Evolutionary conservation across 2,329 filamentous ascomycete species (phyloP).

Genomic region (Mycocentrospora acerina): DNA sequence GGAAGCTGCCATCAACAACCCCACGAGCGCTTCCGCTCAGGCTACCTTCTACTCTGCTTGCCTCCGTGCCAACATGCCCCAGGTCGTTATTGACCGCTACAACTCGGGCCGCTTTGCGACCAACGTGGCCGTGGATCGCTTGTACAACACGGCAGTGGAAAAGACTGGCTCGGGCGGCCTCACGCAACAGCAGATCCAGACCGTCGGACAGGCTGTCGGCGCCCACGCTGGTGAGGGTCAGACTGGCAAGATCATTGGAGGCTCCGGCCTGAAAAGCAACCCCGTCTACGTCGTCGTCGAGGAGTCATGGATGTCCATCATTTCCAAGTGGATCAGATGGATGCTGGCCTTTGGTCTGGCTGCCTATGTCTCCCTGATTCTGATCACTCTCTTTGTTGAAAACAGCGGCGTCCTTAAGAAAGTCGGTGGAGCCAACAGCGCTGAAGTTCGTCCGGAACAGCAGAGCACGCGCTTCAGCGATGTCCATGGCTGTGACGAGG

Average conservation of each 20-base stretch:
- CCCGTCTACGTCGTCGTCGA: constrained; percentile 97
- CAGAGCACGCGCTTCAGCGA: constrained; percentile 90
- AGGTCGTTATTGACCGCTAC: constrained; percentile 88
- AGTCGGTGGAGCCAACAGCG: constrained; percentile 68
- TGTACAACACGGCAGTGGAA: constrained; percentile 75
- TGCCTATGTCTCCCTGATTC: constrained; percentile 75
- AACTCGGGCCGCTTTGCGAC: constrained; percentile 81
- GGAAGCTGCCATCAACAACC: constrained; percentile 89
- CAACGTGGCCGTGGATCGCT: constrained; percentile 73
- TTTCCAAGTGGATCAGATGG: constrained; percentile 94
- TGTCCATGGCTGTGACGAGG: constrained; percentile 96
- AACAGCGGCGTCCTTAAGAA: constrained; percentile 77
- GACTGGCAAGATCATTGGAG: constrained; percentile 57
- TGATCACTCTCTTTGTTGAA: constrained; percentile 82
- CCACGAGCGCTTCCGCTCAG: constrained; percentile 81
- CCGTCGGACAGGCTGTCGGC: constrained; percentile 78
- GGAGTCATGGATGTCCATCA: constrained; percentile 73
- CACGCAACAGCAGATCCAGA: constrained; percentile 67
- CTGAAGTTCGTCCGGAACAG: constrained; percentile 88
- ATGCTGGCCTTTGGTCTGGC: constrained; percentile 74
- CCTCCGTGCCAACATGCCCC: constrained; percentile 87
- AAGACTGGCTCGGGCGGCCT: constrained; percentile 53
- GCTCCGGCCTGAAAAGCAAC: constrained; percentile 73
- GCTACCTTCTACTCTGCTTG: constrained; percentile 93
- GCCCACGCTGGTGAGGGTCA: constrained; percentile 69